These are phyloP conservation scores for Penicillium paneum DNA, from an alignment of 2,329 filamentous ascomycete genomes.

Conservation along the genomic window DNA sequence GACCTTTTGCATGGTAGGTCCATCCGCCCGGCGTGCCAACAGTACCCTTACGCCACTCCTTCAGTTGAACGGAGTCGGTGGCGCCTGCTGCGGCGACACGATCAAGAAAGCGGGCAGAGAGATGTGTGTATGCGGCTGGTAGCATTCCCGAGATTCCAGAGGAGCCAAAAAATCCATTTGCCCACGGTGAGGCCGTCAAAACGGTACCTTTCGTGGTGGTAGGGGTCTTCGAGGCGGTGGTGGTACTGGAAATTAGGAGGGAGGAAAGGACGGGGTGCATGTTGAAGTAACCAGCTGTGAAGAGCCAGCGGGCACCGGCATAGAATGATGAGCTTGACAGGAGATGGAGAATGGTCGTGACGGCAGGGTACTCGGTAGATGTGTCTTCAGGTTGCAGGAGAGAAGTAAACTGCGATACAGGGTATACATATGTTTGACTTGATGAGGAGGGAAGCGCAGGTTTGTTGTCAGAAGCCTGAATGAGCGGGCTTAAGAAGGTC, in stretches of 20 bases:
- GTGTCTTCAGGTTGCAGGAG: slow-evolving; percentile 68
- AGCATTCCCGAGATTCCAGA: slow-evolving; percentile 85
- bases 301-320: slow-evolving; percentile 77
- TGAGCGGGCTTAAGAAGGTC: slow-evolving; percentile 61
- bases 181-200: slow-evolving; percentile 86
- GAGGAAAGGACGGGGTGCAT: slow-evolving; percentile 80
- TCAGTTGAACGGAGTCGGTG: slow-evolving; percentile 63
- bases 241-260: slow-evolving; percentile 69
- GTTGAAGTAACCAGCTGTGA: slow-evolving; percentile 98
- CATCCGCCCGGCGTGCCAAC: slow-evolving; percentile 80
- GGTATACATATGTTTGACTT: slow-evolving; percentile 74
- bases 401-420: slow-evolving; percentile 83
- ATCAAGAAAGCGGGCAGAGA: slow-evolving; percentile 76
- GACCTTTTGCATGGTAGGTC: slow-evolving; percentile 97
- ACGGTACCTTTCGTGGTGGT: slow-evolving; percentile 64
- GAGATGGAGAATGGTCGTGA: slow-evolving; percentile 69
- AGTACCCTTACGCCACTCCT: slow-evolving; percentile 83
- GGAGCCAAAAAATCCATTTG: slow-evolving; percentile 92
- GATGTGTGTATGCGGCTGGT: slow-evolving; percentile 85
- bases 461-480: slow-evolving; percentile 51
- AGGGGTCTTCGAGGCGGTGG: slow-evolving; percentile 28
- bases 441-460: slow-evolving; percentile 29
- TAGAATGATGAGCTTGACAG: slow-evolving; percentile 62
- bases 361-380: slow-evolving; percentile 82
- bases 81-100: slow-evolving; percentile 54